Percentiles rank a stretch among this genome's conserved stretches.
Evolutionary conservation across 2,329 filamentous ascomycete species (phyloP).

Genomic region (Cordyceps tenuipes): DNA sequence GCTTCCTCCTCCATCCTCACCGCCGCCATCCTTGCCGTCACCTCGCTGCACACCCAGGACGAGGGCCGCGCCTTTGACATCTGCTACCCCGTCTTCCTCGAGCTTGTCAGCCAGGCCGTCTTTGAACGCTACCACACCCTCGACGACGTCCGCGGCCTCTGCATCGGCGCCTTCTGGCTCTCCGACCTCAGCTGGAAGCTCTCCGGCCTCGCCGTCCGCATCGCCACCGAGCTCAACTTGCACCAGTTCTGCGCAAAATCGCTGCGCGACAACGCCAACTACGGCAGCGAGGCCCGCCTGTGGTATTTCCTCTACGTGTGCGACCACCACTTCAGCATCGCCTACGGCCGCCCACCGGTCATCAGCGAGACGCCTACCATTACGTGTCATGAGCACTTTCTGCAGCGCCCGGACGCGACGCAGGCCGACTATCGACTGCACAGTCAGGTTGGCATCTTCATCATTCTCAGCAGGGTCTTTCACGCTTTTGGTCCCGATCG

Average conservation of each 20-base stretch:
- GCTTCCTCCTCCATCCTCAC: constrained; percentile 23
- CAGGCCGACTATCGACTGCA: constrained; percentile 47
- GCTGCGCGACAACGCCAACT: constrained; percentile 33
- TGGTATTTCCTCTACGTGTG: constrained; percentile 59
- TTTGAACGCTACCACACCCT: constrained; percentile 44
- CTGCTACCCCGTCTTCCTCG: constrained; percentile 50
- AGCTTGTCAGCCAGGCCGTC: constrained; percentile 48
- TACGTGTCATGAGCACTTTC: constrained; percentile 46
- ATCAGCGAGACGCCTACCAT: constrained; percentile 50
- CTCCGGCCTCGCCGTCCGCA: constrained; percentile 49
- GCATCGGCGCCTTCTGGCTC: constrained; percentile 57
- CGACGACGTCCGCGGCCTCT: constrained; percentile 52
- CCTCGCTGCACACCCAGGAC: constrained; percentile 23
- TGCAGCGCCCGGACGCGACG: constrained; percentile 40
- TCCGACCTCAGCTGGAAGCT: constrained; percentile 49
- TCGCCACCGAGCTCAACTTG: constrained; percentile 48
- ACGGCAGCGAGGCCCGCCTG: constrained; percentile 47
- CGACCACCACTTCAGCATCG: constrained; percentile 58
- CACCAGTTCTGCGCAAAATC: constrained; percentile 45
- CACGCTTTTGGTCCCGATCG: constrained; percentile 50
- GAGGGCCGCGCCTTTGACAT: constrained; percentile 41
- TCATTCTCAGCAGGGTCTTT: constrained; percentile 51
- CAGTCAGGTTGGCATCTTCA: constrained; percentile 52
- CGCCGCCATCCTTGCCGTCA: constrained; percentile 25
- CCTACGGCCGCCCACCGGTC: constrained; percentile 50